These are phyloP conservation scores for Strigomonas culicis DNA, from an alignment of 208 protist species.

Conservation along the genomic window DNA sequence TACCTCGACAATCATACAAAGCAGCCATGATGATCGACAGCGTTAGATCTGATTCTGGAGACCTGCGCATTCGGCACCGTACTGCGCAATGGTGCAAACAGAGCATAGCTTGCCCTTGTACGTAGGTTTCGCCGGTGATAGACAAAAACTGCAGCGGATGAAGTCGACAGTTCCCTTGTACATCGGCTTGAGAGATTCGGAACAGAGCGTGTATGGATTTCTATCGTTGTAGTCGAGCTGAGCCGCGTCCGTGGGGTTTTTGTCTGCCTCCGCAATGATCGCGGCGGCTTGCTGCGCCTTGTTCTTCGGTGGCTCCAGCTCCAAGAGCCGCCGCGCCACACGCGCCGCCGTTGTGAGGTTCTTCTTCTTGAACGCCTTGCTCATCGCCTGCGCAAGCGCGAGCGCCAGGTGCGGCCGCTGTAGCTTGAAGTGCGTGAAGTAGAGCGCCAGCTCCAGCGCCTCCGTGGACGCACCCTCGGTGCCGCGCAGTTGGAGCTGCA, in stretches of 20 bases:
- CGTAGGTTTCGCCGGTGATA: constrained; percentile 66
- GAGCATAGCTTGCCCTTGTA: constrained; percentile 66
- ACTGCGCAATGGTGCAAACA: constrained; percentile 62
- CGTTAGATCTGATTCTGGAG: constrained; percentile 40
- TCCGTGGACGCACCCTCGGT: constrained; percentile 40
- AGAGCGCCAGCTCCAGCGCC: constrained; percentile 93
- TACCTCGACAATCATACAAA: constrained; percentile 8
- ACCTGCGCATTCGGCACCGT: constrained; percentile 68
- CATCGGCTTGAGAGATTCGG: constrained; percentile 63
- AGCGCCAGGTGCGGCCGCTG: constrained; percentile 90
- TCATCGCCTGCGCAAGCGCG: constrained; percentile 93
- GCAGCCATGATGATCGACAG: background rate
- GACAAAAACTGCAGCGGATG: constrained; percentile 93
- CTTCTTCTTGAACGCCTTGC: constrained; percentile 88
- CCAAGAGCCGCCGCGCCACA: constrained; percentile 92
- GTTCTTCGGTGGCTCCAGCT: constrained; percentile 89
- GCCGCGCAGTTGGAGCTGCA: constrained; percentile 78
- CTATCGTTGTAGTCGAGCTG: constrained; percentile 94
- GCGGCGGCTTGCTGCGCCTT: constrained; percentile 85
- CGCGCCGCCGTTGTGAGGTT: constrained; percentile 87
- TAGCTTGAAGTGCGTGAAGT: constrained; percentile 98
- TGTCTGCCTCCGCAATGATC: constrained; percentile 89
- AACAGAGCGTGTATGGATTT: constrained; percentile 96
- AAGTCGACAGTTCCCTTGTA: constrained; percentile 65
- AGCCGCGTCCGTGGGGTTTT: constrained; percentile 68